Evolutionary conservation across 148 eudicot species (phyloP), one percentile per base, ranked within the genome.

Genomic region (Fallopia convolvulus): DNA sequence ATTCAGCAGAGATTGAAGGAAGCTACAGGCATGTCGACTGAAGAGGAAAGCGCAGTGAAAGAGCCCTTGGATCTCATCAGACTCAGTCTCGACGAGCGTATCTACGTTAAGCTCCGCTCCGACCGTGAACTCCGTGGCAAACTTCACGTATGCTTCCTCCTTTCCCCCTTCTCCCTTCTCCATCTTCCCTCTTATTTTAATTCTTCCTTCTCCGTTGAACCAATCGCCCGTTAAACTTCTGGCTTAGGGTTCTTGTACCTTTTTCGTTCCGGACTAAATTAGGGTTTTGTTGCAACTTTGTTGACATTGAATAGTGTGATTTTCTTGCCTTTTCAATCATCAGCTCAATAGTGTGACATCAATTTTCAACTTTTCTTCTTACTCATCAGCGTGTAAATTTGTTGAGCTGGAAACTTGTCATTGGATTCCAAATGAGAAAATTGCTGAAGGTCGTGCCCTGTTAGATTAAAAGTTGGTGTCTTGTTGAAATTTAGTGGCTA

Each of bases 111-210:
- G 75, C 88, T 86, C 71, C 88, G 88, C 49, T 86, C 88, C 73
- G 88, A 86, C 66, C 88, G 88, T 15, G 88, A 86, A 83, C 88
- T 86, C 53, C 88, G 86, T 63, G 86, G 88, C 78, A 86, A 86
- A 50, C 88, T 86, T 71, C 88, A 86, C 39, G 88, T 85, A 75
- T 48, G 60, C 32, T 42, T 70, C 18, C 8, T 41, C 9, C 39
- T 20, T 3, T 14, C 18, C 32, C 26, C 41, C 15, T 13, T 65
- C 44, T 65, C 17, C 3, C 40, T 36, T 4, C 4, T 36, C 47
- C 8, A 10, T 36, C 42, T 65, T 32, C 41, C 55, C 30, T 55
- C 42, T 66, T 32, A 9, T 14, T 30, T 30, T 4, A 32, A 63
- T 9, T 63, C 40, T 13, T 65, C 70, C 3, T 30, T 26, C 18